Base-by-base conservation (phyloP, 176 grass and related monocot species). In the Zea mays region DNA sequence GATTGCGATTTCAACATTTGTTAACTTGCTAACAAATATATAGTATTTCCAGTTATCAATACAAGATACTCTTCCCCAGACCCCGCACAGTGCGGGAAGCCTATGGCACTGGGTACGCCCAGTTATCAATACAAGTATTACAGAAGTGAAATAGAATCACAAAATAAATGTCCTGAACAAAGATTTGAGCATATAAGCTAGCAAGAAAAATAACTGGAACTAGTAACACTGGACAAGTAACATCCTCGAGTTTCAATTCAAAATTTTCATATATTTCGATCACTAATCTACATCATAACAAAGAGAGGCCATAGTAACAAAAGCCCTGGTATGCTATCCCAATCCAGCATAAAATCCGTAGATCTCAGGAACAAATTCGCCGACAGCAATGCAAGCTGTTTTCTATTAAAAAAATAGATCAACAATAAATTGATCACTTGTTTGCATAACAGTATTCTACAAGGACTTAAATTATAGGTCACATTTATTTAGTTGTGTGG, bases 121-220 rank as follows among this genome's bases (percentile, higher is more conserved):
- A 39, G 38, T 73, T 73, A 14, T 47, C 5, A 40, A 44, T n/a
- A 63, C 42, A 82, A 55, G 45, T 63, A 72, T n/a, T 16, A 83
- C 37, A 60, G 16, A 46, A 21, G 2, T 62, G 34, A 10, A 70
- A 62, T 36, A 46, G 12, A 62, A 79, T n/a, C n/a, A 59, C 39
- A 79, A 58, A 56, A 46, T 70, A 70, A 80, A 59, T 14, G 45
- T 65, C 4, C 5, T 47, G 4, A 57, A 58, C 6, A 40, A 57
- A 56, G 9, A 69, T 12, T n/a, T 71, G 41, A 71, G 15, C 10
- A 61, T 71, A 48, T 57, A 41, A 70, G 5, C 3, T 21, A 48
- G 21, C 54, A 71, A 71, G 4, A 20, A 81, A 62, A 17, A 37
- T 48, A 44, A 49, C 46, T 78, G 7, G 11, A 58, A 69, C 8